Evolutionary conservation across 306 rosid genomes (phyloP).

Genomic region (Acacia confusa): DNA sequence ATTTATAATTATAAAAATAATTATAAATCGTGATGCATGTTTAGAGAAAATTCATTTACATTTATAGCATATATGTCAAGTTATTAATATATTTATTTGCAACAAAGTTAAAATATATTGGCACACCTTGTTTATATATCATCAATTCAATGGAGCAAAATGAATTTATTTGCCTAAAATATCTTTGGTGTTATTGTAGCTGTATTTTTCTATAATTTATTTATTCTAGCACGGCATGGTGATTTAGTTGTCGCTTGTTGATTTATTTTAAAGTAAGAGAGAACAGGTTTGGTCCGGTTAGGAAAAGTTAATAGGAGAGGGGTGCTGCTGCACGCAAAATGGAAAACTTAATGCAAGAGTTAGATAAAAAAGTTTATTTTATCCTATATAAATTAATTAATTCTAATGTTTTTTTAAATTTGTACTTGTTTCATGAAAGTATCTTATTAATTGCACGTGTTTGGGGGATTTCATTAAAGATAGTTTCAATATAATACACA

Average conservation of each 20-base stretch:
- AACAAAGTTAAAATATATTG: background rate
- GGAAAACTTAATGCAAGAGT: too few relatives aligned
- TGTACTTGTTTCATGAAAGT: too few relatives aligned
- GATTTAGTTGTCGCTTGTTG: background rate
- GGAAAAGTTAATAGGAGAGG: background rate
- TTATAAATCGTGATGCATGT: background rate
- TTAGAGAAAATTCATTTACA: background rate
- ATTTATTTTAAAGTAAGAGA: too few relatives aligned
- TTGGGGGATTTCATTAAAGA: too few relatives aligned
- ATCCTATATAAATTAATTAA: too few relatives aligned
- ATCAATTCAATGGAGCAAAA: too few relatives aligned
- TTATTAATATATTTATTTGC: background rate
- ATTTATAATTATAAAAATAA: too few relatives aligned
- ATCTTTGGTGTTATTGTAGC: background rate
- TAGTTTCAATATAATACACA: too few relatives aligned
- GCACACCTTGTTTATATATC: background rate
- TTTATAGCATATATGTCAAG: background rate
- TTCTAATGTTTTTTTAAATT: too few relatives aligned
- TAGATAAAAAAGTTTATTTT: too few relatives aligned
- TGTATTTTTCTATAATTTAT: background rate
- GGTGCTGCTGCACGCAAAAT: background rate
- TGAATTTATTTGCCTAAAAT: background rate
- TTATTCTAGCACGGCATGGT: background rate
- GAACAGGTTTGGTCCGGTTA: too few relatives aligned
- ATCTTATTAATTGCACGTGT: too few relatives aligned